Evolutionary conservation across 2,329 filamentous ascomycete genomes (phyloP).

Genomic region (Ceratocystis alfenasii): DNA sequence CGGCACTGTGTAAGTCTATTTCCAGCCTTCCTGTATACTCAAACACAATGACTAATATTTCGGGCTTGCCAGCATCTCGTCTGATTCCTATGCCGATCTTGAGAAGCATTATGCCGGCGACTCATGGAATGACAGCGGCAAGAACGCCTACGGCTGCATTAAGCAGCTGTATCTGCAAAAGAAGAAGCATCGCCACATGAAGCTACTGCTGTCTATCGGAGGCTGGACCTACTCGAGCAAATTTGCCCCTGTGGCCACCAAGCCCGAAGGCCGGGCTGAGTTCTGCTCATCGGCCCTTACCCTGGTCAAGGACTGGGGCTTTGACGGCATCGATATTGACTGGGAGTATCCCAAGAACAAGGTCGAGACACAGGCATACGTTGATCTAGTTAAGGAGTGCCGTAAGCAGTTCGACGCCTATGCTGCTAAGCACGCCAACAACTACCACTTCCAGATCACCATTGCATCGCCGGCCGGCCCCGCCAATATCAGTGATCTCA

Average conservation of each 20-base stretch:
- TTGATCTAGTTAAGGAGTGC: conserved; percentile 34
- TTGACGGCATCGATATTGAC: conserved; percentile 46
- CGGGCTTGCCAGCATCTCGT: conserved; percentile 35
- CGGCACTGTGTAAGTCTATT: conserved; percentile 25
- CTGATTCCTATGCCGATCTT: conserved; percentile 50
- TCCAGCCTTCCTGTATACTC: background rate
- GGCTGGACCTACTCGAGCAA: conserved; percentile 67
- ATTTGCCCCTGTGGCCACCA: conserved; percentile 52
- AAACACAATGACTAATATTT: background rate
- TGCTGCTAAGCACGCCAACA: conserved; percentile 31
- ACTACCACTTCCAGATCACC: conserved; percentile 40
- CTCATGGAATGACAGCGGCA: conserved; percentile 43
- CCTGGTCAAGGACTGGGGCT: conserved; percentile 55
- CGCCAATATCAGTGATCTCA: conserved; percentile 38
- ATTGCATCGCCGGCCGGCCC: conserved; percentile 40
- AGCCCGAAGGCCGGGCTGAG: conserved; percentile 44
- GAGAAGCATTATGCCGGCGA: conserved; percentile 59
- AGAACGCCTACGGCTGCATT: conserved; percentile 63
- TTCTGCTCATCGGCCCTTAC: conserved; percentile 60
- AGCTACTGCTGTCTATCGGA: conserved; percentile 69
- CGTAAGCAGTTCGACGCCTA: conserved; percentile 36
- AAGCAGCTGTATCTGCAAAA: conserved; percentile 70
- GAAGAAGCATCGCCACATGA: conserved; percentile 62
- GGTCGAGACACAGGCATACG: conserved; percentile 33
- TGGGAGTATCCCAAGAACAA: conserved; percentile 41